Percentiles rank a stretch among this genome's conserved stretches.
phyloP scores from a whole-genome alignment of 345 rosid species.

The Dovyalis caffra region DNA sequence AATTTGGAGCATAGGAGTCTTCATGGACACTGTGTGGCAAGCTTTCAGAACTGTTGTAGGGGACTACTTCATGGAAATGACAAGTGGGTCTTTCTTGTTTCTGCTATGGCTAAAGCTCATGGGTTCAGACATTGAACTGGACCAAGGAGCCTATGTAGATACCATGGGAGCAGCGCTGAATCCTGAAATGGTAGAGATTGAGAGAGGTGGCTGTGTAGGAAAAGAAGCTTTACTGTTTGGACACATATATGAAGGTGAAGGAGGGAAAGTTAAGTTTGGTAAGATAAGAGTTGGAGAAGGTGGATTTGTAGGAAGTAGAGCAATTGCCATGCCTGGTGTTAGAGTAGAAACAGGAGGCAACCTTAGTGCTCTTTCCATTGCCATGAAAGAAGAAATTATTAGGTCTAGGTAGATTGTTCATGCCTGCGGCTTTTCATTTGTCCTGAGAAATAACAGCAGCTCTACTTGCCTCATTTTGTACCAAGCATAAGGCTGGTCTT shows the following conservation, averaged over 20 bases:
- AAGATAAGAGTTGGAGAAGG: slow-evolving; percentile 48
- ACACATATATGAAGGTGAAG: slow-evolving; percentile 64
- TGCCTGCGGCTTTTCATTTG: neutral
- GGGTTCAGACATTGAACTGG: slow-evolving; percentile 50
- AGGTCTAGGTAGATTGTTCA: slow-evolving; percentile 15
- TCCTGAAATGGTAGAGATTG: slow-evolving; percentile 68
- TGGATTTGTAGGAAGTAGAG: slow-evolving; percentile 55
- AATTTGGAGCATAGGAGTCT: slow-evolving; percentile 51
- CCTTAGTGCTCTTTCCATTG: slow-evolving; percentile 46
- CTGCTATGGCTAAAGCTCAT: slow-evolving; percentile 54
- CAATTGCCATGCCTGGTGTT: slow-evolving; percentile 60
- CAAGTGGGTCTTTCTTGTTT: slow-evolving; percentile 41
- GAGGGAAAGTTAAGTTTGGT: slow-evolving; percentile 55
- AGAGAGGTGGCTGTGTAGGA: slow-evolving; percentile 49
- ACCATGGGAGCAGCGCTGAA: slow-evolving; percentile 58
- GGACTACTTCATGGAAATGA: slow-evolving; percentile 60
- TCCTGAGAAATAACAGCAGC: too few species aligned
- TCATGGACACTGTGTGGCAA: slow-evolving; percentile 64
- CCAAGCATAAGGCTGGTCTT: neutral
- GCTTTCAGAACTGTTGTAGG: slow-evolving; percentile 53
- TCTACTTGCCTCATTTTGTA: too few species aligned
- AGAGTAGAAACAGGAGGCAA: slow-evolving; percentile 48
- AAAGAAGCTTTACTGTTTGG: slow-evolving; percentile 59
- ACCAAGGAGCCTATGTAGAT: slow-evolving; percentile 46
- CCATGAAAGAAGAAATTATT: slow-evolving; percentile 58